Base-by-base conservation (phyloP, 78 protist genomes). In the Thecamonas trahens region DNA sequence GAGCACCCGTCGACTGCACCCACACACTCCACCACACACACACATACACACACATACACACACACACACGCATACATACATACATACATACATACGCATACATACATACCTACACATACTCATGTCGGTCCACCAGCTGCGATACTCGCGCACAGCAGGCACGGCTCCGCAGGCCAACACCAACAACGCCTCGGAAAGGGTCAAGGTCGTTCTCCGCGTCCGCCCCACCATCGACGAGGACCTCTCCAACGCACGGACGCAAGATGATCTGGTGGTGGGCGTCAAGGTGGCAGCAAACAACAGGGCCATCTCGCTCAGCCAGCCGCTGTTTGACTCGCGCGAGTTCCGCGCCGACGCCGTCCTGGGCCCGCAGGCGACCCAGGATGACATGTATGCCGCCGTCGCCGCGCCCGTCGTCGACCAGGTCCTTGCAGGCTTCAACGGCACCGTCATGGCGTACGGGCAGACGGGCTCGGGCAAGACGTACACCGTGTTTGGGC, bases 381-480 rank as follows among this genome's bases (percentile, higher is more conserved):
- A 64, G 31, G 37, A 45, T 1, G 0, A 13, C 9, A 32, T 64
- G 35, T 64, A 20, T 29, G 45, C 26, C 18, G 7, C 2, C 24
- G 28, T 64, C 11, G 70, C 59, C 3, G 14, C n/a, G 4, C 22
- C 5, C 1, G 59, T 64, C 28, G 40, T 64, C 18, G 58, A 26
- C 31, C n/a, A n/a, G 28, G 58, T 58, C 3, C 26, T 64, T 15
- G 58, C 11, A 22, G 88, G 88, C 11, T 76, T 57, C 72, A 82
- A 82, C 53, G 66, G 77, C 53, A 40, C 74, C 35, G 66, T 82
- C 15, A 66, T 82, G 55, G 88, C 88, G 4, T 82, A 82, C 60
- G 88, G 88, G n/a, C 88, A 82, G 64, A 82, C 88, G 13, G 88
- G 88, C 55, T 54, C 77, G 7, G 88, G 88, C 47, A 75, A 76